A percentile compares a stretch with the other conserved stretches of the same genome.
These are phyloP conservation scores for Rhipidocladum racemiflorum DNA, from an alignment of 176 grass and related monocot species.

Conservation along the genomic window DNA sequence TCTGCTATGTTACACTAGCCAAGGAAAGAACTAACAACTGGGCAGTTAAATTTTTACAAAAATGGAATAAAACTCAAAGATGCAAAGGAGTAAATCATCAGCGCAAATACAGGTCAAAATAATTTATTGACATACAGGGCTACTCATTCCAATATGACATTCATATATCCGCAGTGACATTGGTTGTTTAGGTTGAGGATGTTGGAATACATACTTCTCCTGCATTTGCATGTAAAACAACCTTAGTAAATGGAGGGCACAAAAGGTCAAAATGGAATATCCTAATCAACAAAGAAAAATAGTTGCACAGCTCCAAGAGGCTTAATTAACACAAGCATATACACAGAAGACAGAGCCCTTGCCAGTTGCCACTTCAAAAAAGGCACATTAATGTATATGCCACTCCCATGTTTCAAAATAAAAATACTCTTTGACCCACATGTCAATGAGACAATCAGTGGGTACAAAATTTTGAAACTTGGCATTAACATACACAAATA, in stretches of 20 bases:
- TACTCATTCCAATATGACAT: conserved; percentile 98
- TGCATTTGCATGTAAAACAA: conserved; percentile 43
- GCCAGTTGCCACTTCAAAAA: conserved; percentile 3
- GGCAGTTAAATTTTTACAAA: neutral
- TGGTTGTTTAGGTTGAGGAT: conserved; percentile 90
- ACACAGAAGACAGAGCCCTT: neutral
- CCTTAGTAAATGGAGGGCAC: conserved; percentile 2
- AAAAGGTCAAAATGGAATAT: neutral
- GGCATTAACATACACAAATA: conserved; percentile 41
- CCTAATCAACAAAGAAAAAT: neutral
- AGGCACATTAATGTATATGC: conserved; percentile 15
- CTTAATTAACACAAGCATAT: conserved; percentile 2
- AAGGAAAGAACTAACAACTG: neutral
- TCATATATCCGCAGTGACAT: conserved; percentile 95
- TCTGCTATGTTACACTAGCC: neutral
- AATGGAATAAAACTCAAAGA: neutral
- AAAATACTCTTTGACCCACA: neutral
- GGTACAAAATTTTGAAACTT: conserved; percentile 40
- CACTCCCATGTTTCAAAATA: conserved; percentile 30
- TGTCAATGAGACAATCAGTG: neutral
- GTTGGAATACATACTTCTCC: conserved; percentile 88
- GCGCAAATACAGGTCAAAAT: neutral
- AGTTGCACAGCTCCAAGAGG: neutral
- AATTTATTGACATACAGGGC: conserved; percentile 54
- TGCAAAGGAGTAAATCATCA: conserved; percentile 4